These are phyloP conservation scores for Peronospora destructor DNA, from an alignment of 352 stramenopile genomes.

Conservation along the genomic window DNA sequence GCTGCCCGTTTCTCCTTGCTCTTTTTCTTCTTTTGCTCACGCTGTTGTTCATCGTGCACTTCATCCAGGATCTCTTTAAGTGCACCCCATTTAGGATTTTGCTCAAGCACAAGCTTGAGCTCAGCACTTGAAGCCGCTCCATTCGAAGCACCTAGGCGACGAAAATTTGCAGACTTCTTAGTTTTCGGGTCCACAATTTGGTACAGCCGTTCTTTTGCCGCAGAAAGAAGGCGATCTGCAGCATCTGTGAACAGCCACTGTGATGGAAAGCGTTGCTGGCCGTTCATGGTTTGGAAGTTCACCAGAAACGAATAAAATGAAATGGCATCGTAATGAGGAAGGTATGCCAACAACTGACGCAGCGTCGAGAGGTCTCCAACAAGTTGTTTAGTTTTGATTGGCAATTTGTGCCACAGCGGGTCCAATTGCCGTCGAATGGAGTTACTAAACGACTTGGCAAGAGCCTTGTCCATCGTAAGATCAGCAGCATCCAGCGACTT, in stretches of 20 bases:
- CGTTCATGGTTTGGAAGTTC: conserved; percentile 85
- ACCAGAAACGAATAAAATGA: conserved; percentile 94
- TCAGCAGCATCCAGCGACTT: conserved; percentile 77
- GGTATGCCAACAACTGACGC: conserved; percentile 84
- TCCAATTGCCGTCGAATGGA: conserved; percentile 89
- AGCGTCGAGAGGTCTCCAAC: conserved; percentile 75
- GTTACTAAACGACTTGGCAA: conserved; percentile 74
- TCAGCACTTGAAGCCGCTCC: conserved; percentile 17
- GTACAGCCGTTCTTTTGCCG: conserved; percentile 91
- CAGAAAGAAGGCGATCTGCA: conserved; percentile 89
- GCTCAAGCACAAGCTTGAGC: conserved; percentile 65
- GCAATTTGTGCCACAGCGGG: conserved; percentile 94
- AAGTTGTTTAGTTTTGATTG: conserved; percentile 90
- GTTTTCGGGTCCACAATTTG: conserved; percentile 60
- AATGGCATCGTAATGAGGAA: conserved; percentile 94
- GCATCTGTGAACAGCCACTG: conserved; percentile 93
- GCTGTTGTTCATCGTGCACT: conserved; percentile 54
- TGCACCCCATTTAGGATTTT: conserved; percentile 94
- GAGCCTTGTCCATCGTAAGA: conserved; percentile 90
- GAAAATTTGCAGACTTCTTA: conserved; percentile 35
- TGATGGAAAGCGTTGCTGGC: conserved; percentile 77
- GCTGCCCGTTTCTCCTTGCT: conserved; percentile 20
- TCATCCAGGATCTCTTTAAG: conserved; percentile 90
- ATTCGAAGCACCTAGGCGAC: conserved; percentile 16
- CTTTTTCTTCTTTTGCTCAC: conserved; percentile 16